phyloP scores from a whole-genome alignment of 352 stramenopile genomes.

The Phytophthora meadii region DNA sequence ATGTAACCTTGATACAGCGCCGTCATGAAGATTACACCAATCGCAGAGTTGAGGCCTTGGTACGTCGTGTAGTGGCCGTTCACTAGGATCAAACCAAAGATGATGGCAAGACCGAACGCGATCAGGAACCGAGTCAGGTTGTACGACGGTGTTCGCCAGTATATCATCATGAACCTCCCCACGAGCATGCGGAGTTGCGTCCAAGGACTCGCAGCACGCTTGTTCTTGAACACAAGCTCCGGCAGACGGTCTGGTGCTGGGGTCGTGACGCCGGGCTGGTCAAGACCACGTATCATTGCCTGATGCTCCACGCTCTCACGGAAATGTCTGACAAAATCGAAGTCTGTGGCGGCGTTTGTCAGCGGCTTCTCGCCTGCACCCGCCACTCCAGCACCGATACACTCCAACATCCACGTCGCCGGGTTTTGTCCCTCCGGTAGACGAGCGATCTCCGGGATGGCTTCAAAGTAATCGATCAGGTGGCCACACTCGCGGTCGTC shows the following conservation, averaged over 20 bases:
- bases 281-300: no score
- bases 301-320: slow-evolving; percentile 16
- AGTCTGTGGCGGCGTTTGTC: slow-evolving; percentile 6
- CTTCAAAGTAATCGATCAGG: slow-evolving; percentile 43
- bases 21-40: slow-evolving; percentile 76
- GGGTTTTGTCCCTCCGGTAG: slow-evolving; percentile 41
- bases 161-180: slow-evolving; percentile 21
- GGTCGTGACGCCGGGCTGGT: background rate
- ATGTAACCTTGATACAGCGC: slow-evolving; percentile 76
- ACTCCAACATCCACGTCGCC: slow-evolving; percentile 37
- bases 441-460: slow-evolving; percentile 31
- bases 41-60: slow-evolving; percentile 31
- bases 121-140: slow-evolving; percentile 13
- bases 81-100: slow-evolving; percentile 23
- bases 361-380: slow-evolving; percentile 9
- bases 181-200: slow-evolving; percentile 39
- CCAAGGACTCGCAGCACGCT: slow-evolving; percentile 27
- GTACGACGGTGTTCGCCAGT: slow-evolving; percentile 22
- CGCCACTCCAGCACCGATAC: slow-evolving; percentile 31
- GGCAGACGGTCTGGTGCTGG: slow-evolving; percentile 8
- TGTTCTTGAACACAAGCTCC: slow-evolving; percentile 27
- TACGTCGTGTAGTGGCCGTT: slow-evolving; percentile 28
- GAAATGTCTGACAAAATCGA: slow-evolving; percentile 35
- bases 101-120: background rate
- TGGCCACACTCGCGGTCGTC: slow-evolving; percentile 4